These are phyloP conservation scores for Cordia subcordata DNA, from an alignment of 257 asterid genomes.

Conservation along the genomic window DNA sequence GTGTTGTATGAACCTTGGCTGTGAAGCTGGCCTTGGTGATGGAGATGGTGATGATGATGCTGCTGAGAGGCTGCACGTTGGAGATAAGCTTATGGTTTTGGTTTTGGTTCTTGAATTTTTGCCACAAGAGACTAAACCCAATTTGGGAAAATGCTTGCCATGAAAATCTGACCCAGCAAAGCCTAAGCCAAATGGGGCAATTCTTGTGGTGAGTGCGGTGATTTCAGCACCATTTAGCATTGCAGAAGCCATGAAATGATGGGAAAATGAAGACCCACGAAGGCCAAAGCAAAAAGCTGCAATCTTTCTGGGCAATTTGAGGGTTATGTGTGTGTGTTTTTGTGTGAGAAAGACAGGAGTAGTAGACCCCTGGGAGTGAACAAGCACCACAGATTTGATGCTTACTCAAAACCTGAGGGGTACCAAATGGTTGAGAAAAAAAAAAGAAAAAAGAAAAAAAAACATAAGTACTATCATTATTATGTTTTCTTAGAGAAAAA, in stretches of 20 bases:
- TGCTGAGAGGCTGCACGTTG: conserved; percentile 66
- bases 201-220: conserved; percentile 30
- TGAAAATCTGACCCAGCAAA: conserved; percentile 42
- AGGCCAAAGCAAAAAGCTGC: background rate
- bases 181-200: conserved; percentile 41
- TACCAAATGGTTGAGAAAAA: background rate
- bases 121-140: conserved; percentile 30
- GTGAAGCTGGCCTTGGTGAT: conserved; percentile 70
- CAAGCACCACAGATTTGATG: background rate
- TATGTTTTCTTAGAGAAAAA: too few relatives aligned
- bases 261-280: background rate
- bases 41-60: background rate
- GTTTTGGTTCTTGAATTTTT: conserved; percentile 26
- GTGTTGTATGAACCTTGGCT: conserved; percentile 92
- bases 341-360: background rate
- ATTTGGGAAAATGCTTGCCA: conserved; percentile 35
- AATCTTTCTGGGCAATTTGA: background rate
- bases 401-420: too few relatives aligned
- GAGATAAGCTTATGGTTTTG: conserved; percentile 21
- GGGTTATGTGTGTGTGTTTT: background rate
- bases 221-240: conserved; percentile 64
- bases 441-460: too few relatives aligned
- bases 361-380: background rate
- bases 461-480: too few relatives aligned
- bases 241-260: conserved; percentile 52